Evolutionary conservation across 768 basidiomycete genomes (phyloP), one percentile per base, ranked within the genome.

Genomic region (Termitomyces sp.): DNA sequence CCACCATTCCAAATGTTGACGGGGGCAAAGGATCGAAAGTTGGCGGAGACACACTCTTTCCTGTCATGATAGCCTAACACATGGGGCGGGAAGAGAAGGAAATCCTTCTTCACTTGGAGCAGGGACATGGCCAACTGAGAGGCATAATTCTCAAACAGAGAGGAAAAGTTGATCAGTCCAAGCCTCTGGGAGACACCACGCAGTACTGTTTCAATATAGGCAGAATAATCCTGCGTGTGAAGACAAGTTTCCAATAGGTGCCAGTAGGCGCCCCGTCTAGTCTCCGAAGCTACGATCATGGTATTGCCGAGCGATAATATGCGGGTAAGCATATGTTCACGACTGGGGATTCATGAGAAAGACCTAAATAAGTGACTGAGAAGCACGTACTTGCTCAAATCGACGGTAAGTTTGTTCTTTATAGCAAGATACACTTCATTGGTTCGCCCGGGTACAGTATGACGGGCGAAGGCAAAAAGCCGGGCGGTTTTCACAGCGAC

Each of bases 261-360:
- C 86, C 89, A 95, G 67, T 96, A 94, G 1, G 93, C 82, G 4
- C 86, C 89, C 16, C 92, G 84, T 27, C 95, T 81, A 22, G 89
- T 82, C 1, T 82, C 80, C 1, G 92, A 88, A 65, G 87, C 89
- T 18, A 85, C 81, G 40, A 97, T 80, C 81, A 92, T 87, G 61
- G 88, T 82, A 71, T 92, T 93, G 27, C 84, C 88, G 14, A 90
- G 75, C 20, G 79, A 84, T 30, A 93, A 76, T 30, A 87, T 78
- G 42, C 87, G 84, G 12, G 88, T 93, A 53, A 90, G 74, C 77
- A 91, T 90, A 37, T 76, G 73, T 68, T 97, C 94, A 62, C 82
- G 86, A 54, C 91, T 93, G 56, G 51, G 43, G 27, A 59, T 42
- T 10, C 13, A 59, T 59, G 42, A 49, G 47, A 53, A 40, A 20